These are phyloP conservation scores for Exophiala calicioides DNA, from an alignment of 2,329 filamentous ascomycete species.

Conservation along the genomic window DNA sequence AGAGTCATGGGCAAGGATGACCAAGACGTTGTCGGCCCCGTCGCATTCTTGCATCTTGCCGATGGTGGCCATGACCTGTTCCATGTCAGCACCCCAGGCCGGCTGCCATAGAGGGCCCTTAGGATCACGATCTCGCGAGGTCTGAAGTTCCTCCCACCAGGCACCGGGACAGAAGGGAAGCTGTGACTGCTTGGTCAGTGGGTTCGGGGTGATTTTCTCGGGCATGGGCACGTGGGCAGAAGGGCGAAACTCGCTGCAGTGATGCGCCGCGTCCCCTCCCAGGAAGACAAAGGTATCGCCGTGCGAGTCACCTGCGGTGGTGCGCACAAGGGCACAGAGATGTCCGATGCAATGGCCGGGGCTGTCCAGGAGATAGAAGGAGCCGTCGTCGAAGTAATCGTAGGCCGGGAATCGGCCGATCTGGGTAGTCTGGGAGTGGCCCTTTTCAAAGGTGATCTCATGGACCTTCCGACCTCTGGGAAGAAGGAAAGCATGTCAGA, in stretches of 20 bases:
- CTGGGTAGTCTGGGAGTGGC: background rate
- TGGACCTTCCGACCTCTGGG: constrained; percentile 30
- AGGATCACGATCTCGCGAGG: too few relatives aligned
- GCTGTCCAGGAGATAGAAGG: constrained; percentile 46
- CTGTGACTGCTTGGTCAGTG: background rate
- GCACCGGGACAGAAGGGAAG: constrained; percentile 9
- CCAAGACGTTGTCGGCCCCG: constrained; percentile 34
- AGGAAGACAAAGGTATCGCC: constrained; percentile 46
- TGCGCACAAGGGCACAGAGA: constrained; percentile 52
- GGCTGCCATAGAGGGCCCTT: constrained; percentile 27
- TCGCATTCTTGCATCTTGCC: constrained; percentile 34
- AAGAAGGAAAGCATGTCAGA: constrained; percentile 43
- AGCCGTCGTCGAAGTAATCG: constrained; percentile 43
- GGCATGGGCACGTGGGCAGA: constrained; percentile 41
- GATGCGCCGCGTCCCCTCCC: constrained; percentile 48
- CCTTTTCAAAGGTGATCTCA: constrained; percentile 27
- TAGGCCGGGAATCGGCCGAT: constrained; percentile 42
- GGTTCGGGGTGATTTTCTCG: constrained; percentile 19
- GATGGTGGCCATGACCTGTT: constrained; percentile 28
- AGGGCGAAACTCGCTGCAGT: constrained; percentile 42
- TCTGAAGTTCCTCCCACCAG: too few relatives aligned
- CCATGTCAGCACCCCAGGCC: constrained; percentile 32
- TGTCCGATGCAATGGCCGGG: constrained; percentile 53
- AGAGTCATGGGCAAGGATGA: constrained; percentile 37
- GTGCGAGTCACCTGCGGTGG: constrained; percentile 25